Evolutionary conservation across 2,329 filamentous ascomycete species (phyloP), one percentile per base, ranked within the genome.

Genomic region (Alternaria novae-zelandiae): DNA sequence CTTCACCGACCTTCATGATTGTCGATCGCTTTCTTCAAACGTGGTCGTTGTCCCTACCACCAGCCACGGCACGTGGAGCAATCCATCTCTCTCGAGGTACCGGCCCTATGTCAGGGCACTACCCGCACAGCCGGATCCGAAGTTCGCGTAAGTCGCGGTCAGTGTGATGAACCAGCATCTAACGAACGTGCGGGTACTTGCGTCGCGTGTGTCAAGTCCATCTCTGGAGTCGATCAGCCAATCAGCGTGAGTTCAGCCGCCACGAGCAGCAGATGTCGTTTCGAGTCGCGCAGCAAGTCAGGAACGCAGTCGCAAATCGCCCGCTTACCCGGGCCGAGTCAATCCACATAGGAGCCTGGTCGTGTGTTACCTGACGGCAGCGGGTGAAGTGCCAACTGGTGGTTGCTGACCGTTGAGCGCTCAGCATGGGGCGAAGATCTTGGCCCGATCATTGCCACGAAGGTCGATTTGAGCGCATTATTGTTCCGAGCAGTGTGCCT

Each of bases 161-260:
- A 50, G 26, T 26, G 30, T 25, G 36, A 15, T 50, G 8, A 15
- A 21, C 28, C 20, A 47, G 25, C n/a, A 32, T 54, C 44, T 10
- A 62, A 49, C 49, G 49, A 53, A 59, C 50, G 30, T 17, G 55
- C 60, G 60, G 60, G 49, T 54, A 54, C 47, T 43, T 62, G 55
- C 43, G 30, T 62, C 30, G 47, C 55, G 30, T 25, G n/a, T 20
- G 23, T 3, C 12, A 4, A 17, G 7, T 59, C 26, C 17, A 50
- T 43, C 25, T 23, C 10, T 3, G 4, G 32, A 8, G 41, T 6
- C 9, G 2, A 43, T 12, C 3, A 26, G 4, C 60, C 60, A 63
- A 63, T 63, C 13, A 51, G 3, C 5, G 4, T 2, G 3, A 20
- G 32, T 3, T 2, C 23, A 28, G 44, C 32, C 36, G 56, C 60